These are phyloP conservation scores for Tylopilus intermedius DNA, from an alignment of 768 basidiomycete species.

Conservation along the genomic window DNA sequence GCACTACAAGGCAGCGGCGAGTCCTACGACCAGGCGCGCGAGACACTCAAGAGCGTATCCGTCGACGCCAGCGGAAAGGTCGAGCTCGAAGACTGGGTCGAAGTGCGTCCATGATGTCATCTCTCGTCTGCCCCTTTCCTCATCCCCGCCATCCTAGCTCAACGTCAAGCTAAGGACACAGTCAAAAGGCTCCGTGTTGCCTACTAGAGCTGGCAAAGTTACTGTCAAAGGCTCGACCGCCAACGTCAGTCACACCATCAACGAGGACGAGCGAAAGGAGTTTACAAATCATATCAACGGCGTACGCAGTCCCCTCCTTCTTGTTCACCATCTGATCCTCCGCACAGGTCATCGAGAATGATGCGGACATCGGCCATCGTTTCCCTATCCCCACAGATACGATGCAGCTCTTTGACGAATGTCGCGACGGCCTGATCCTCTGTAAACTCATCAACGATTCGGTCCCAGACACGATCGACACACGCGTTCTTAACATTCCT, in stretches of 20 bases:
- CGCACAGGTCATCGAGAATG: constrained; percentile 81
- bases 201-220: constrained; percentile 80
- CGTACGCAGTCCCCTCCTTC: constrained; percentile 43
- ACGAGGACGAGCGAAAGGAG: constrained; percentile 91
- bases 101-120: constrained; percentile 50
- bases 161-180: constrained; percentile 72
- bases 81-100: constrained; percentile 97
- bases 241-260: constrained; percentile 95
- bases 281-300: constrained; percentile 99
- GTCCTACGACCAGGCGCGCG: constrained; percentile 84
- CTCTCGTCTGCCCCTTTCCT: constrained; percentile 9
- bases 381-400: constrained; percentile 93
- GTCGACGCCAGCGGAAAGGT: constrained; percentile 94
- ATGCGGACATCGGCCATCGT: constrained; percentile 74
- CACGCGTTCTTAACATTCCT: constrained; percentile 94
- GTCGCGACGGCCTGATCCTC: constrained; percentile 90
- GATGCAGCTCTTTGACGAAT: constrained; percentile 98
- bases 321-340: constrained; percentile 7
- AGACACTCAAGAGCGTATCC: constrained; percentile 89
- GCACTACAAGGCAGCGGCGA: constrained; percentile 75
- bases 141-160: constrained; percentile 43
- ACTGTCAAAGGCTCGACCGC: constrained; percentile 92
- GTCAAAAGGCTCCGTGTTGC: constrained; percentile 39
- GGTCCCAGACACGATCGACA: constrained; percentile 98
- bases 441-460: constrained; percentile 99